Evolutionary conservation across 2,329 filamentous ascomycete species (phyloP), one percentile per base, ranked within the genome.

Genomic region (Cytospora piceae): DNA sequence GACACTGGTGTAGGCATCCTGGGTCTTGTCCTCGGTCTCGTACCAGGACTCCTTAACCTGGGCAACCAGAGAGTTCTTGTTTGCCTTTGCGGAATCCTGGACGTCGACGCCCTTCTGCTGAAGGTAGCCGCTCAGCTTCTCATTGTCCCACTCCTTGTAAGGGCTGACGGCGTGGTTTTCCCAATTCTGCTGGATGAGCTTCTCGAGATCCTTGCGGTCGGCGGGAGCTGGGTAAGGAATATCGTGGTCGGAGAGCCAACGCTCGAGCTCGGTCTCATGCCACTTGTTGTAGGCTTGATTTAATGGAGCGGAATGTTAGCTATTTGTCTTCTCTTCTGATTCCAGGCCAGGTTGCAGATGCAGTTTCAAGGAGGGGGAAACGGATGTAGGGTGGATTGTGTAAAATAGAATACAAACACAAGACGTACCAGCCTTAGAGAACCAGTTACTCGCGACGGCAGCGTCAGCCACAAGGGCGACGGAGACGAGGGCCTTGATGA

Each of bases 261-360:
- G 88, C 82, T 99, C 94, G 34, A 99, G 87, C 84, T 99, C 95
- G 27, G 92, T 96, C 83, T 98, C 90, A 74, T 98, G 94, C 95
- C 95, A 99, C 78, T 95, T 97, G 81, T 98, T 97, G 84, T 98
- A 98, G 20, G 90, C 94, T 97, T 74, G 22, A 29, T 29, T 29
- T 29, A n/a, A 34, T 27, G 32, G 32, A 6, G 17, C n/a, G 39
- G 64, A 61, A 53, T 62, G 69, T 77, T 68, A 77, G 71, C 65
- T 34, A n/a, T 64, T 29, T 51, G 27, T 61, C 49, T 24, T 3
- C 27, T 62, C 46, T n/a, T 51, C 7, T 15, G 9, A 27, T 14
- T 56, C 37, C 22, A 51, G 39, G 8, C 39, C 17, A 42, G 15
- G 2, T 42, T 57, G 64, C 58, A 55, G 12, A 20, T 46, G 8